Conservation (phyloP, 1,139 yeast species). For the Lodderomyces metapsilosis region DNA sequence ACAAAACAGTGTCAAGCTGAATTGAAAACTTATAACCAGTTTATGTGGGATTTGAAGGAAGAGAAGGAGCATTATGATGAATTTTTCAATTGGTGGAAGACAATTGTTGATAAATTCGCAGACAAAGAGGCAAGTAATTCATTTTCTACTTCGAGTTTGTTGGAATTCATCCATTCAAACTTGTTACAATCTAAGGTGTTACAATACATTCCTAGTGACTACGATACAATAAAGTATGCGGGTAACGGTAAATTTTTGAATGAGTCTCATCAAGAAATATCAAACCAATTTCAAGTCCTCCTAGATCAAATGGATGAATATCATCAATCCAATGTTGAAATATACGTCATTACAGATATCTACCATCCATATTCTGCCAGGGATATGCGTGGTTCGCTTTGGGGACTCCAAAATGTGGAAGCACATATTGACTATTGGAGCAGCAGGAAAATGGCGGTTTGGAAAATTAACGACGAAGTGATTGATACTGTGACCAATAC, state of each 20-base stretch:
- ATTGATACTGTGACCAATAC: slow-evolving; percentile 9
- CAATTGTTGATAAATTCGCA: slow-evolving; percentile 31
- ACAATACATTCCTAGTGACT: slow-evolving; percentile 19
- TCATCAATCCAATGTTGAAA: slow-evolving; percentile 9
- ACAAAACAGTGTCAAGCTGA: slow-evolving; percentile 24
- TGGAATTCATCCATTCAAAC: slow-evolving; percentile 29
- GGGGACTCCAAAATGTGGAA: background rate
- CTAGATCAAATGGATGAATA: slow-evolving; percentile 3
- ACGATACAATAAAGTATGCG: slow-evolving; percentile 3
- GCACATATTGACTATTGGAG: background rate
- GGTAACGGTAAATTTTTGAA: background rate
- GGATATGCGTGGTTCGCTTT: background rate
- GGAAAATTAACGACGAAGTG: slow-evolving; percentile 15
- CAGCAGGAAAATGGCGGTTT: background rate
- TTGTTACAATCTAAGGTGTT: slow-evolving; percentile 26
- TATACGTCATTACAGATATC: background rate
- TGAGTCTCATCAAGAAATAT: background rate
- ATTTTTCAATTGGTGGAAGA: slow-evolving; percentile 50
- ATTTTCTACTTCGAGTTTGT: slow-evolving; percentile 21
- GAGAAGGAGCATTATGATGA: slow-evolving; percentile 53
- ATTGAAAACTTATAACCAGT: slow-evolving; percentile 36
- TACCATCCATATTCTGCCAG: background rate
- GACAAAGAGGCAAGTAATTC: slow-evolving; percentile 7
- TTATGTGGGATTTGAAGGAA: slow-evolving; percentile 48
- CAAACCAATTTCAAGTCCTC: background rate